Evolutionary conservation across 2,329 filamentous ascomycete genomes (phyloP).

Genomic region (Curvularia eragrostidis): DNA sequence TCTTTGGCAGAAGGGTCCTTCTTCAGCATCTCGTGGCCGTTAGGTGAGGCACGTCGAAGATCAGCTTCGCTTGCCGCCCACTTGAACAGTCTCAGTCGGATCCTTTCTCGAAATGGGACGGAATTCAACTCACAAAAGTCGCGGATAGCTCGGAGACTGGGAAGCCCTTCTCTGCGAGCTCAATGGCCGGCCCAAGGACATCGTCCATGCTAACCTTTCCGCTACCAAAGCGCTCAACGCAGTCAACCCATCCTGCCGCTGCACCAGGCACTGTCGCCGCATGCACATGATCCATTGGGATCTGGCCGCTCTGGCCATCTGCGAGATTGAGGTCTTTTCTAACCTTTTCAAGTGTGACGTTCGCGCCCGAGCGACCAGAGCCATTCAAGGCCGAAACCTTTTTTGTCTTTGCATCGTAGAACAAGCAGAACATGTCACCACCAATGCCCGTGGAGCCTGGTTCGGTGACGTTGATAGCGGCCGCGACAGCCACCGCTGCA

Average conservation of each 20-base stretch:
- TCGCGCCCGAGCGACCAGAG: slow-evolving; percentile 79
- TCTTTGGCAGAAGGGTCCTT: slow-evolving; percentile 70
- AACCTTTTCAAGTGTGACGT: slow-evolving; percentile 72
- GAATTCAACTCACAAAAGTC: slow-evolving; percentile 63
- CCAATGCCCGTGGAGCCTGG: slow-evolving; percentile 93
- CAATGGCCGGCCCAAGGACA: slow-evolving; percentile 81
- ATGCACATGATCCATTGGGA: slow-evolving; percentile 79
- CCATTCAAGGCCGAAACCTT: slow-evolving; percentile 89
- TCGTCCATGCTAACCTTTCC: slow-evolving; percentile 79
- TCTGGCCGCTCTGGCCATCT: slow-evolving; percentile 62
- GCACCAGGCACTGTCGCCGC: slow-evolving; percentile 89
- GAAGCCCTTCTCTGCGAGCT: slow-evolving; percentile 85
- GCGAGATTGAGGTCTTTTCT: slow-evolving; percentile 72
- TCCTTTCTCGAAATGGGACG: background rate
- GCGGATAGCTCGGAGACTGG: slow-evolving; percentile 84
- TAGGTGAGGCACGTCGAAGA: slow-evolving; percentile 79
- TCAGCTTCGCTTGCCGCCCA: slow-evolving; percentile 71
- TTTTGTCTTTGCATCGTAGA: slow-evolving; percentile 82
- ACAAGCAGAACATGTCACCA: slow-evolving; percentile 96
- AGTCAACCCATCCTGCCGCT: slow-evolving; percentile 91
- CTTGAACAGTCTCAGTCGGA: slow-evolving; percentile 54
- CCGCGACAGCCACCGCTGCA: slow-evolving; percentile 94
- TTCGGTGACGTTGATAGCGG: slow-evolving; percentile 91
- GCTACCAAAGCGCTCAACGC: slow-evolving; percentile 86
- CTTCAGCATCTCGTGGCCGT: slow-evolving; percentile 87